Percentiles rank a stretch among this genome's conserved stretches.
Conservation (phyloP, 768 basidiomycete species). For the Collybiopsis luxurians region DNA sequence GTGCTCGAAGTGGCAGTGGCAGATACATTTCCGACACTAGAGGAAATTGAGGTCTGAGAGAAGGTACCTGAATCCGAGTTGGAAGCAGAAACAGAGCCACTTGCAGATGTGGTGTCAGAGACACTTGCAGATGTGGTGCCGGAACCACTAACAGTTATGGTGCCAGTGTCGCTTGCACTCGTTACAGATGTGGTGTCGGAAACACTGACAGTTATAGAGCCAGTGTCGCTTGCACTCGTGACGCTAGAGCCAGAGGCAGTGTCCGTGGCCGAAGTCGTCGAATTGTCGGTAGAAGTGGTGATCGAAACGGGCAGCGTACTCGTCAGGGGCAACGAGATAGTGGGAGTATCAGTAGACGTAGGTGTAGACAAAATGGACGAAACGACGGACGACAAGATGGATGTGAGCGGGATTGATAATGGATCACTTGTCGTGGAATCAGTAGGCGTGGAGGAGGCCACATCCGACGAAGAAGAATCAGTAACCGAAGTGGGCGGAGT, state of each 20-base stretch:
- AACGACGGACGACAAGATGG: too few species aligned
- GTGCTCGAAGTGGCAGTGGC: not conserved
- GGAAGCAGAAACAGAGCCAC: not conserved
- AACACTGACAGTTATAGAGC: not conserved
- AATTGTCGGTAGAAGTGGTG: not conserved
- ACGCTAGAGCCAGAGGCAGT: too few species aligned
- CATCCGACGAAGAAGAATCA: not conserved
- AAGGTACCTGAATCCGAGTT: too few species aligned
- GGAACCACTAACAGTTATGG: not conserved
- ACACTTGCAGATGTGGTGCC: not conserved
- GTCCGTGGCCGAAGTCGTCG: too few species aligned
- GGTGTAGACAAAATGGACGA: not conserved
- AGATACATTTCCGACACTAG: not conserved
- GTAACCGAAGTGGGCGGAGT: not conserved
- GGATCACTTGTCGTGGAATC: too few species aligned
- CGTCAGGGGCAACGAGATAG: too few species aligned
- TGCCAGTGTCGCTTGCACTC: not conserved
- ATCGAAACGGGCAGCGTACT: too few species aligned
- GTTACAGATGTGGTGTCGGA: constrained; percentile 1
- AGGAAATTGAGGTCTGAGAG: too few species aligned
- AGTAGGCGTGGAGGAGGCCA: too few species aligned
- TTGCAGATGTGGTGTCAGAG: not conserved
- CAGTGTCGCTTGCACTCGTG: too few species aligned
- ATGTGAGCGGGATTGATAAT: too few species aligned
- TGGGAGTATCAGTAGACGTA: not conserved